Conservation (phyloP, 2,329 filamentous ascomycete genomes). For the Venturia nashicola region DNA sequence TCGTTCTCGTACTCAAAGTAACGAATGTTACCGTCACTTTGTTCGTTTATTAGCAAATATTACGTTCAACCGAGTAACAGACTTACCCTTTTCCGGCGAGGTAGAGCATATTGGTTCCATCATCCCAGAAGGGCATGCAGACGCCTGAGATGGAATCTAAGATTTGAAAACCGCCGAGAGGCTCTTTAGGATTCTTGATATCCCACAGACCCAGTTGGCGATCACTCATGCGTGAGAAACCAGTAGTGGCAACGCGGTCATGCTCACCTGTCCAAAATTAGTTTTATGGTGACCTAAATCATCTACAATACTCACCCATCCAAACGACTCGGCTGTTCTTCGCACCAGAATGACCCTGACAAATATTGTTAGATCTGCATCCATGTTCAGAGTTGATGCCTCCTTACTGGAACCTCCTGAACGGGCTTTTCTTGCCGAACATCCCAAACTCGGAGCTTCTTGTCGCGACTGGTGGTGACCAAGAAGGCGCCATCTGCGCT, state of each 20-base stretch:
- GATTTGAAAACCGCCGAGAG: constrained; percentile 79
- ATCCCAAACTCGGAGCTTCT: constrained; percentile 97
- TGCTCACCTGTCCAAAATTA: constrained; percentile 44
- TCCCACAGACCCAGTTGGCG: constrained; percentile 95
- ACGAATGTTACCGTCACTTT: constrained; percentile 91
- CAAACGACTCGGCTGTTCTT: constrained; percentile 97
- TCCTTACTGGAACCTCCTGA: constrained; percentile 51
- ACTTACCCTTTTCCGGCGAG: constrained; percentile 90
- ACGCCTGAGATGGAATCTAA: constrained; percentile 95
- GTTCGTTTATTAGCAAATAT: background rate
- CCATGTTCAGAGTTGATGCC: background rate
- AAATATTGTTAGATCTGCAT: background rate
- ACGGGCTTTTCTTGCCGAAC: constrained; percentile 81
- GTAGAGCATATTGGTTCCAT: constrained; percentile 89
- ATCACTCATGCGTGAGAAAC: constrained; percentile 98
- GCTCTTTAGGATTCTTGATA: constrained; percentile 63
- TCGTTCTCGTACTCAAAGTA: constrained; percentile 98
- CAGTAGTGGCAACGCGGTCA: constrained; percentile 89
- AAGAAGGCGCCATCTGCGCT: constrained; percentile 77
- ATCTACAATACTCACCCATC: constrained; percentile 49
- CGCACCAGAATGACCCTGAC: constrained; percentile 67
- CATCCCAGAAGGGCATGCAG: constrained; percentile 99
- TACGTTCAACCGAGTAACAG: background rate
- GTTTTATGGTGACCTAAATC: constrained; percentile 44
- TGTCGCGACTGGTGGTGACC: constrained; percentile 90